phyloP scores from a whole-genome alignment of 345 rosid species.

The Populus davidiana region DNA sequence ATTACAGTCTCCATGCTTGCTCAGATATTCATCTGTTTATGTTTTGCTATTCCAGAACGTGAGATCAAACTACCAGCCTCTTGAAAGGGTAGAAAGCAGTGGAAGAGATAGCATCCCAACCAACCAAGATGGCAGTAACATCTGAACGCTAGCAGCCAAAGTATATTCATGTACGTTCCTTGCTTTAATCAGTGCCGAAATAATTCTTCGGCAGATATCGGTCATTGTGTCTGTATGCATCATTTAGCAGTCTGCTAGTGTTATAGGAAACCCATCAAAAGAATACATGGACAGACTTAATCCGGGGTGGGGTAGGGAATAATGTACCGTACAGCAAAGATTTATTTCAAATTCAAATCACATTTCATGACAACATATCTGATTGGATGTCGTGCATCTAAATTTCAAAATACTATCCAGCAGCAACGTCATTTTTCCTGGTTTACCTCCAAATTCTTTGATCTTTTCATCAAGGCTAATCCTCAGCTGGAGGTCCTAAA shows the following conservation, averaged over 20 bases:
- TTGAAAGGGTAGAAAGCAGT: constrained; percentile 17
- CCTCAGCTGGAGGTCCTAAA: not conserved
- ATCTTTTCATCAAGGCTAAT: not conserved
- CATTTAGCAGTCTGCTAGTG: not conserved
- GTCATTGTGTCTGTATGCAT: not conserved
- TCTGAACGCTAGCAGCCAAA: not conserved
- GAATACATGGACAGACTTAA: constrained; percentile 2
- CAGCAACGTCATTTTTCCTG: not conserved
- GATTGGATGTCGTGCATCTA: not conserved
- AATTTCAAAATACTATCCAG: not conserved
- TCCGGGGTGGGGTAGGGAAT: not conserved
- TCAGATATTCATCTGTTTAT: not conserved
- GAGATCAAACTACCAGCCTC: constrained; percentile 49
- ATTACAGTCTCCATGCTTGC: not conserved
- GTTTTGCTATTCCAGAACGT: constrained; percentile 50
- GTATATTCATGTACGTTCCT: not conserved
- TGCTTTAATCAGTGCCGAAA: not conserved
- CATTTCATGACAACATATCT: not conserved
- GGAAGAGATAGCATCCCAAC: constrained; percentile 17
- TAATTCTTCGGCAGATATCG: not conserved
- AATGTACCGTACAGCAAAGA: not conserved
- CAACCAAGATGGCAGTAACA: not conserved
- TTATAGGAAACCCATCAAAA: not conserved
- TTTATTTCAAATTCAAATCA: not conserved
- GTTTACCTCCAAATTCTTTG: not conserved